A percentile compares a stretch with the other conserved stretches of the same genome.
Evolutionary conservation across 257 asterid species (phyloP).

Genomic region (Fraxinus pennsylvanica): DNA sequence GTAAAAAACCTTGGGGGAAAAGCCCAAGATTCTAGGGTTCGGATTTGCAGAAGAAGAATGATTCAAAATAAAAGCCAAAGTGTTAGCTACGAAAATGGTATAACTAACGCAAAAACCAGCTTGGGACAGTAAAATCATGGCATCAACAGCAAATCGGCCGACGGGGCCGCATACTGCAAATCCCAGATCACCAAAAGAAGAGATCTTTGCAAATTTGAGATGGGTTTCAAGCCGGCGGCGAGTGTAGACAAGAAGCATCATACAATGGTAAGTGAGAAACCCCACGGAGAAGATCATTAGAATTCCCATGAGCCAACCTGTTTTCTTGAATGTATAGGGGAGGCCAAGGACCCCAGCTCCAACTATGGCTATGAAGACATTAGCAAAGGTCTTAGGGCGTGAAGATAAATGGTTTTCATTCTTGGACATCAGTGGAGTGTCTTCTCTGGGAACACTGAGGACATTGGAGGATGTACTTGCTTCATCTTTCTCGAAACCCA

Average conservation of each 20-base stretch:
- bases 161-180: constrained; percentile 68
- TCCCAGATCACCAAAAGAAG: constrained; percentile 87
- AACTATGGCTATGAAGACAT: constrained; percentile 74
- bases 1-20: constrained; percentile 54
- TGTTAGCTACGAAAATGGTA: constrained; percentile 67
- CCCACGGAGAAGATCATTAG: constrained; percentile 63
- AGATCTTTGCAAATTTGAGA: constrained; percentile 34
- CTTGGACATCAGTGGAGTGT: constrained; percentile 61
- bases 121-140: constrained; percentile 76
- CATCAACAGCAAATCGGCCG: constrained; percentile 76
- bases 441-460: constrained; percentile 53
- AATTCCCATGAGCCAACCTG: constrained; percentile 73
- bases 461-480: constrained; percentile 59
- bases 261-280: constrained; percentile 67
- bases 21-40: constrained; percentile 43
- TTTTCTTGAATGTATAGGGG: constrained; percentile 86
- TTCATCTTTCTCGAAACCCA: constrained; percentile 40
- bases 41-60: constrained; percentile 34
- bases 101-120: constrained; percentile 85
- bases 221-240: constrained; percentile 56
- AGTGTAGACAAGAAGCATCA: constrained; percentile 71
- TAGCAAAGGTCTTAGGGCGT: constrained; percentile 74
- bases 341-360: constrained; percentile 95
- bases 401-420: constrained; percentile 53
- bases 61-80: constrained; percentile 56